These are phyloP conservation scores for Fraxinus floribunda DNA, from an alignment of 305 asterid species.

Conservation along the genomic window DNA sequence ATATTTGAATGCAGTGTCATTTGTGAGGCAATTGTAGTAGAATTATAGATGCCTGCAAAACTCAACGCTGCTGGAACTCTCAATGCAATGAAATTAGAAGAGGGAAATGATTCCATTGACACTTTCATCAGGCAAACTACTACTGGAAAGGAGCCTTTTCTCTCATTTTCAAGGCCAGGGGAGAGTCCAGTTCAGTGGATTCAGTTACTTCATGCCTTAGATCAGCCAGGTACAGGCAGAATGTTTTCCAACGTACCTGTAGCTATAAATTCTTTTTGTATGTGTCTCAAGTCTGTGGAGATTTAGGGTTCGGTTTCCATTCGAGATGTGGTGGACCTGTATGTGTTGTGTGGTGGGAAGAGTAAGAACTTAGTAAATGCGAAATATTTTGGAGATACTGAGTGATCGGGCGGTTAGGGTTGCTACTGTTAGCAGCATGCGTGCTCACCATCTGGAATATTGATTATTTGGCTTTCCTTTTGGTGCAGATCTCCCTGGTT, in stretches of 20 bases:
- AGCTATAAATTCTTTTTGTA: constrained; percentile 6
- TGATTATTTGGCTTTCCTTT: constrained; percentile 26
- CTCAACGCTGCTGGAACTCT: constrained; percentile 48
- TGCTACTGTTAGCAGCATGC: constrained; percentile 6
- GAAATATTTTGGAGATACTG: background rate
- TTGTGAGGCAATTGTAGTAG: constrained; percentile 32
- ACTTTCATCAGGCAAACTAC: constrained; percentile 55
- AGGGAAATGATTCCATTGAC: constrained; percentile 60
- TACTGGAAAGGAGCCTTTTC: constrained; percentile 63
- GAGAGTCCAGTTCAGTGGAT: constrained; percentile 75
- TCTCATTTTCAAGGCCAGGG: constrained; percentile 66
- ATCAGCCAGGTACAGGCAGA: constrained; percentile 65
- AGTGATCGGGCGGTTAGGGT: background rate
- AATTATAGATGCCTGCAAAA: constrained; percentile 65
- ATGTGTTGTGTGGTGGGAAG: background rate
- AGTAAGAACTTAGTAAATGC: background rate
- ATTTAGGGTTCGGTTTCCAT: constrained; percentile 5
- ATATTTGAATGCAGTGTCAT: constrained; percentile 33
- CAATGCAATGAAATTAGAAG: constrained; percentile 58
- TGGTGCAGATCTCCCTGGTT: constrained; percentile 72
- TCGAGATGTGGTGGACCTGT: constrained; percentile 21
- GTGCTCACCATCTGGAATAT: background rate
- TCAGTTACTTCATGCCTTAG: constrained; percentile 72
- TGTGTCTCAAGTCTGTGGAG: background rate
- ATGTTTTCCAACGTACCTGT: background rate